phyloP scores from a whole-genome alignment of 1,139 yeast species.

The Sugiyamaella pinicola region DNA sequence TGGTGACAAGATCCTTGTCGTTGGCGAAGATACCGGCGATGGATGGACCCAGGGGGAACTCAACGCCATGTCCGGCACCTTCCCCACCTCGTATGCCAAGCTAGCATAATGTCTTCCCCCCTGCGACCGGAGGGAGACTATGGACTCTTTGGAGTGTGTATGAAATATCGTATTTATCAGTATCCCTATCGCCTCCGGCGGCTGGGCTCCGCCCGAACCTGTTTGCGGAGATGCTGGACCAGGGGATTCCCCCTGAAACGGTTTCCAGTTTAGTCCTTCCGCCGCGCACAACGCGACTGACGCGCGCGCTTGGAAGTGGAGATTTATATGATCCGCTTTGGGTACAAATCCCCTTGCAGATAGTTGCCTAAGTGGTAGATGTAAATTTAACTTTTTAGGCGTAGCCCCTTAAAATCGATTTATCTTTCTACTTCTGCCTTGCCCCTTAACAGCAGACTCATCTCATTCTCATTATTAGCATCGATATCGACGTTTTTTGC shows the following conservation, averaged over 20 bases:
- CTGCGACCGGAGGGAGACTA: no score
- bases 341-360: conserved; percentile 7
- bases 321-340: conserved; percentile 7
- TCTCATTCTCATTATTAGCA: not conserved
- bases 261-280: conserved; percentile 1
- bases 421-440: not conserved
- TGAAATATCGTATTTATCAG: no score
- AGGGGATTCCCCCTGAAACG: not conserved
- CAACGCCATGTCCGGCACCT: conserved; percentile 70
- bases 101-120: conserved; percentile 3
- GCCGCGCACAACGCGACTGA: conserved; percentile 12
- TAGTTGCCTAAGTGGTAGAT: conserved; percentile 4
- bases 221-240: not conserved
- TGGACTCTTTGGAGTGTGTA: no score
- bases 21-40: conserved; percentile 76
- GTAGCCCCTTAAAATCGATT: conserved; percentile 11
- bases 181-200: conserved; percentile 19
- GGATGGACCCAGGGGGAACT: conserved; percentile 97
- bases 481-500: not conserved
- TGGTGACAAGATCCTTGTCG: conserved; percentile 75
- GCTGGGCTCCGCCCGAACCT: conserved; percentile 16
- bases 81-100: conserved; percentile 74
- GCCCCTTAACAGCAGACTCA: not conserved
- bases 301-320: conserved; percentile 12
- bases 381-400: conserved; percentile 14